Evolutionary conservation across 306 rosid genomes (phyloP).

Genomic region (Oxytropis ochrocephala): DNA sequence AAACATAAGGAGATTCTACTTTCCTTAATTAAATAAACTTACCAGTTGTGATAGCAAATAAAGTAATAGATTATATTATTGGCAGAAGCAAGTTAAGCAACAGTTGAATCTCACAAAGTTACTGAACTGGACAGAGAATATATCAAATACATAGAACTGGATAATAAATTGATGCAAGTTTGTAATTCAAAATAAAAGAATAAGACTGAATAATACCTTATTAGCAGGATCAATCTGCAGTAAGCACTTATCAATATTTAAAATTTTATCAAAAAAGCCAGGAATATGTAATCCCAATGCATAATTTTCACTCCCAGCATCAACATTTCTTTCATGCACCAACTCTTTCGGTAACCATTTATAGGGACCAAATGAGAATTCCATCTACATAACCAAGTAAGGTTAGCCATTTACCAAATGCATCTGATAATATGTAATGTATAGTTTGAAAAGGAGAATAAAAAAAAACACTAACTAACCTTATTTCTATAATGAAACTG

Average conservation of each 20-base stretch:
- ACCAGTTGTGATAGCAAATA: neutral
- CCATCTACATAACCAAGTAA: constrained; percentile 54
- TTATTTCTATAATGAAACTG: constrained; percentile 94
- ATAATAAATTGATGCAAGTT: neutral
- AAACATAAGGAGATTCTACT: constrained; percentile 33
- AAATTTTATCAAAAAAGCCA: constrained; percentile 69
- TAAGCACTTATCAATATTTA: constrained; percentile 72
- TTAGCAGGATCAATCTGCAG: constrained; percentile 75
- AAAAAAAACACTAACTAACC: constrained; percentile 34
- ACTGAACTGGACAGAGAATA: neutral
- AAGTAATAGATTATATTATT: neutral
- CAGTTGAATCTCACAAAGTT: neutral
- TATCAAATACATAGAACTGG: neutral
- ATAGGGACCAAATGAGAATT: constrained; percentile 80
- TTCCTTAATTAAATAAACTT: neutral
- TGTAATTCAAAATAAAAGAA: neutral
- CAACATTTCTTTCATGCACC: constrained; percentile 36
- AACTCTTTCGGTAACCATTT: constrained; percentile 69
- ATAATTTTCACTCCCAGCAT: constrained; percentile 36
- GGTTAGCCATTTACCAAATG: neutral
- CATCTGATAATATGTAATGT: neutral
- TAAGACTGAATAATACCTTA: constrained; percentile 40
- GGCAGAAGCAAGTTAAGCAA: neutral
- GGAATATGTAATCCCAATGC: constrained; percentile 88
- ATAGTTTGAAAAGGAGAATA: neutral